A percentile compares a stretch with the other conserved stretches of the same genome.
Conservation (phyloP, 306 rosid genomes). For the Medicago ruthenica region DNA sequence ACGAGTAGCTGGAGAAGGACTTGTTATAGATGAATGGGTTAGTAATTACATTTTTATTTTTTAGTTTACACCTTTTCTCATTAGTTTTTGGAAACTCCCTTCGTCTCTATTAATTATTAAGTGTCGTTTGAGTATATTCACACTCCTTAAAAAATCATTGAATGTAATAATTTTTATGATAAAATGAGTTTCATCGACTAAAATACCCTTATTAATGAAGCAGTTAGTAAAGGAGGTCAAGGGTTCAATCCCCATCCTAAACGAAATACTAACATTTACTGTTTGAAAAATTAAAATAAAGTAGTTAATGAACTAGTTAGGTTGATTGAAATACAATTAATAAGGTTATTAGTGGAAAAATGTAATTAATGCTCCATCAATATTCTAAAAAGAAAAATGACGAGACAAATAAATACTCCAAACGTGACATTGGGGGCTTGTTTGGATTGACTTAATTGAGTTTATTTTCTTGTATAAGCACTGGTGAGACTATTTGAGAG, state of each 20-base stretch:
- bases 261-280: too few species aligned
- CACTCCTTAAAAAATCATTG: neutral
- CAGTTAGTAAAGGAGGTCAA: too few species aligned
- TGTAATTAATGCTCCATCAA: too few species aligned
- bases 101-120: neutral
- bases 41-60: conserved; percentile 36
- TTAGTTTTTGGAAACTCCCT: neutral
- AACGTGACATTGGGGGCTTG: neutral
- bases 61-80: neutral
- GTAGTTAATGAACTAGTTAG: too few species aligned
- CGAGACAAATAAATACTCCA: neutral
- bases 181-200: neutral
- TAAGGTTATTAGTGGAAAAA: too few species aligned
- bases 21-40: conserved; percentile 98
- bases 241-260: too few species aligned
- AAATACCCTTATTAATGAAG: neutral
- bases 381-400: too few species aligned
- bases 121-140: neutral
- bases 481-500: neutral
- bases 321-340: too few species aligned
- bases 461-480: neutral
- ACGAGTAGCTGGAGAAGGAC: conserved; percentile 80
- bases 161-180: neutral
- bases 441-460: neutral
- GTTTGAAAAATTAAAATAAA: too few species aligned